Evolutionary conservation across 2,329 filamentous ascomycete species (phyloP).

Genomic region (Fusarium sp.): DNA sequence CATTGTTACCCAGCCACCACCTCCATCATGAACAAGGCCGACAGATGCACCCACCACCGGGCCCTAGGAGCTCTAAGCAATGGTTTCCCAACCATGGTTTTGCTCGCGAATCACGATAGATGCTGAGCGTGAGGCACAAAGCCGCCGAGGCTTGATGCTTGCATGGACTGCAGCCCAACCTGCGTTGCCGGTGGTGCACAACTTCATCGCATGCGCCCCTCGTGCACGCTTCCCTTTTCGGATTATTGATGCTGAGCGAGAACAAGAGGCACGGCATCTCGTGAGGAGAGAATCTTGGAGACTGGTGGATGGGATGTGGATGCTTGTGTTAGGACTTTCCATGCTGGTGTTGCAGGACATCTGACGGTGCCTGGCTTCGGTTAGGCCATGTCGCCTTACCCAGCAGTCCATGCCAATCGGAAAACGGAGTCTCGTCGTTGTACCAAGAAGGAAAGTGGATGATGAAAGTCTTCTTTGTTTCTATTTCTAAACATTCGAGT

Average conservation of each 20-base stretch:
- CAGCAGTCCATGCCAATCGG: not conserved
- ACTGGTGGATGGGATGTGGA: not conserved
- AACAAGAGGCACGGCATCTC: constrained; percentile 2
- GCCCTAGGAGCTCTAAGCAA: constrained; percentile 17
- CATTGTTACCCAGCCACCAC: constrained; percentile 21
- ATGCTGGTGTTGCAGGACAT: not conserved
- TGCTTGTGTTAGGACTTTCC: not conserved
- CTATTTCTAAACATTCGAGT: not conserved
- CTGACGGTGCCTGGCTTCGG: constrained; percentile 5
- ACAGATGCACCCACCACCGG: constrained; percentile 13
- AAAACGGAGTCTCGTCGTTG: not conserved
- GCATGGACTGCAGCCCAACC: constrained; percentile 36
- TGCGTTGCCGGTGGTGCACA: constrained; percentile 35
- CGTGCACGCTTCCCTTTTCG: constrained; percentile 13
- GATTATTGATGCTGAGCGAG: constrained; percentile 1
- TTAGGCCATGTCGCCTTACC: constrained; percentile 5
- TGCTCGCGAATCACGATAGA: constrained; percentile 25
- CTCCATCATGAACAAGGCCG: constrained; percentile 9
- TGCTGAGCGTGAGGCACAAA: constrained; percentile 19
- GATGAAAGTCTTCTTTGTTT: constrained; percentile 8
- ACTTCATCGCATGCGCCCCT: constrained; percentile 7
- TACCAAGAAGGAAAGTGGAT: constrained; percentile 4
- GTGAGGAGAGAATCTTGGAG: not conserved
- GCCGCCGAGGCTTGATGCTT: constrained; percentile 25
- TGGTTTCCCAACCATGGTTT: constrained; percentile 22